phyloP scores from a whole-genome alignment of 495 filamentous ascomycete species.

The Podospora fimiseda region DNA sequence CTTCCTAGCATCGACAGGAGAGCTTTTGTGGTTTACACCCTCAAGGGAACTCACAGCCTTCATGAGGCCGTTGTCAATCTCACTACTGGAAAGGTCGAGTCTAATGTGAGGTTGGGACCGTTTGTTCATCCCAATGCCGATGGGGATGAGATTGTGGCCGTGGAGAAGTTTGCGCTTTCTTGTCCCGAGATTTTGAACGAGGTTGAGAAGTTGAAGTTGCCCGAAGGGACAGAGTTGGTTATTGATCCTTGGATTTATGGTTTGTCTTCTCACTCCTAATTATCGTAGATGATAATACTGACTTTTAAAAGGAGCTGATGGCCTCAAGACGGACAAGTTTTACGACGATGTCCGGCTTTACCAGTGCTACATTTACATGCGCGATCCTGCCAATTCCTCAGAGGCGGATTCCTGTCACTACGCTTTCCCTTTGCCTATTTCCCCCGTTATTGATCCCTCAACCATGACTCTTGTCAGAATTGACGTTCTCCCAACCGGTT shows the following conservation, averaged over 20 bases:
- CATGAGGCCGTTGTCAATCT: conserved; percentile 62
- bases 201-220: conserved; percentile 58
- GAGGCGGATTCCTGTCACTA: conserved; percentile 72
- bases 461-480: conserved; percentile 58
- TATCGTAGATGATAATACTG: too few relatives aligned
- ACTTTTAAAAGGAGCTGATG: conserved; percentile 60
- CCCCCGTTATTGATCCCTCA: conserved; percentile 64
- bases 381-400: conserved; percentile 47
- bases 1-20: conserved; percentile 40
- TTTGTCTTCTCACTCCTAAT: too few relatives aligned
- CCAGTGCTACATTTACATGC: conserved; percentile 63
- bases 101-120: conserved; percentile 51
- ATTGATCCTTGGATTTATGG: conserved; percentile 70
- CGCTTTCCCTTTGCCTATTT: conserved; percentile 69
- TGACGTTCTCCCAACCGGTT: conserved; percentile 55
- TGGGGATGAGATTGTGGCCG: conserved; percentile 51
- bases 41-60: conserved; percentile 58
- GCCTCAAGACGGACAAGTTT: conserved; percentile 49
- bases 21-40: conserved; percentile 56
- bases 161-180: conserved; percentile 52
- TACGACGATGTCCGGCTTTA: conserved; percentile 51
- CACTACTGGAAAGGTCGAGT: conserved; percentile 45
- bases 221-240: conserved; percentile 53
- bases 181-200: conserved; percentile 55
- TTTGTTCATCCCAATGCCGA: conserved; percentile 54